A percentile compares a stretch with the other conserved stretches of the same genome.
Evolutionary conservation across 495 filamentous ascomycete genomes (phyloP).

Genomic region (Penicillium flavigenum): DNA sequence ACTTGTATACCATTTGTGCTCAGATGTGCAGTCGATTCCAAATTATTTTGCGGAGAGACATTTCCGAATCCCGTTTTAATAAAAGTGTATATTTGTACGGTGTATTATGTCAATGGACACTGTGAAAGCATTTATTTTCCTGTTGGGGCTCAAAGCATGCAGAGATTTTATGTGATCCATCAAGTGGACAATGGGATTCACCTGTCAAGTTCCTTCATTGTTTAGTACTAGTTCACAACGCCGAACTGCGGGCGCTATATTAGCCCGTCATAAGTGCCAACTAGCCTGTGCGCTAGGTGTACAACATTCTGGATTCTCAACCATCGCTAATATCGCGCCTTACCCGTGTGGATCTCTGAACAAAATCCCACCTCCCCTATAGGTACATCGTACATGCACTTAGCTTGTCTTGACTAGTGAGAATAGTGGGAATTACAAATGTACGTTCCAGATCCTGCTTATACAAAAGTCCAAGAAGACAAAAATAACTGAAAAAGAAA

Average conservation of each 20-base stretch:
- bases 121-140: not conserved
- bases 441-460: constrained; percentile 7
- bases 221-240: not conserved
- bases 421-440: not conserved
- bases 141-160: not conserved
- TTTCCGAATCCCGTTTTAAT: not conserved
- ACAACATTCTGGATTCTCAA: not conserved
- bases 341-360: not conserved
- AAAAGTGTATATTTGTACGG: no score
- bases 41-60: not conserved
- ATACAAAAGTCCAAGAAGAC: not conserved
- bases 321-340: not conserved
- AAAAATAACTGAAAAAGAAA: not conserved
- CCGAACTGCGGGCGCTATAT: not conserved
- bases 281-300: not conserved
- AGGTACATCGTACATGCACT: not conserved
- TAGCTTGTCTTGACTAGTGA: not conserved
- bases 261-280: not conserved
- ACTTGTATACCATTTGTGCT: constrained; percentile 1
- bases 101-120: not conserved
- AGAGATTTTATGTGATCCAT: not conserved
- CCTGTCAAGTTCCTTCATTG: not conserved
- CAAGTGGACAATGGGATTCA: not conserved
- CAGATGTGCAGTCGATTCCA: constrained; percentile 8
- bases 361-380: not conserved